Base-by-base conservation (phyloP, 2,329 filamentous ascomycete species). In the Ceratocystis cacaofunesta region DNA sequence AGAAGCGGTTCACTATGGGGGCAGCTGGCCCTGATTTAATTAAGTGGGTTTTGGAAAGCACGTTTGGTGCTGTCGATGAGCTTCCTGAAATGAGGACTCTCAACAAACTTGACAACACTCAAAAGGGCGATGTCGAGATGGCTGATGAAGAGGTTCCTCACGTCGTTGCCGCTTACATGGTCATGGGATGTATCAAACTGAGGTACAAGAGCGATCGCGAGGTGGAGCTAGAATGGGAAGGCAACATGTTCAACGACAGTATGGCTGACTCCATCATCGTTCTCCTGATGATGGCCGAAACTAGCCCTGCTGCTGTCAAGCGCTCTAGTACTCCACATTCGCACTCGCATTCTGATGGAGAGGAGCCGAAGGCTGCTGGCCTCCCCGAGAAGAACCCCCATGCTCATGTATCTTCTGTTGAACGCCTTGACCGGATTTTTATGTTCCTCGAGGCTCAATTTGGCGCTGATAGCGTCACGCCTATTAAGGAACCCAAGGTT, bases 361-460 rank as follows among this genome's bases (percentile, higher is more conserved):
- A 72, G 22, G 67, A 70, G 5, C 64, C 70, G 15, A 64, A 62
- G 46, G 12, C 44, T 17, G 19, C 32, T 17, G 66, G 55, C 19
- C 79, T 48, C 76, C 78, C 70, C 28, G 70, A 69, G 66, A 74
- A 76, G 28, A 94, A 96, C 72, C 87, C 86, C 0, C 90, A 95
- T 74, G 82, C 86, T 12, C 82, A 87, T 57, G 76, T 90, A 52
- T 82, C 82, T 8, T 80, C 91, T 0, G 80, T 87, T 57, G 90
- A 95, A 70, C 87, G 90, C 50, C 85, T 97, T 50, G 84, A 87
- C 68, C 86, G 92, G 43, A 84, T 99, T 22, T 88, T 95, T 76
- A 89, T 96, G 85, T 96, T 99, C 78, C 86, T 99, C 15, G 94
- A 99, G 78, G 89, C 92, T 2, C 94, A 99, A 74, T 99, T 99